These are phyloP conservation scores for button mushroom (Agaricus bisporus) DNA, from an alignment of 768 basidiomycete genomes.

Conservation along the genomic window DNA sequence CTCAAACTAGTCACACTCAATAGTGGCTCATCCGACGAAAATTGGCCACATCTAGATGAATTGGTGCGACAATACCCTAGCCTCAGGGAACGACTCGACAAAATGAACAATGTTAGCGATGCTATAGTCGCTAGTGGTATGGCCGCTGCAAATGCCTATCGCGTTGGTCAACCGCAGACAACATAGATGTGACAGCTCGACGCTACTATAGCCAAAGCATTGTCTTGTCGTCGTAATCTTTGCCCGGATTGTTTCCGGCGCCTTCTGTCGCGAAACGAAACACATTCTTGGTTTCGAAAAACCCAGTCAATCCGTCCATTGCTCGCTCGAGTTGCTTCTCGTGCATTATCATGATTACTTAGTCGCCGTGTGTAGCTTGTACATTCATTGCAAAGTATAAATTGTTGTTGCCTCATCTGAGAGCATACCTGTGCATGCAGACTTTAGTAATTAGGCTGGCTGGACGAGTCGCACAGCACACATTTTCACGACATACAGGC, in stretches of 20 bases:
- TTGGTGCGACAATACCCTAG: conserved; percentile 54
- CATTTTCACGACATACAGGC: conserved; percentile 85
- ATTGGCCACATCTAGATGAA: conserved; percentile 79
- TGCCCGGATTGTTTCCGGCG: no score
- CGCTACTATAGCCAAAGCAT: neutral
- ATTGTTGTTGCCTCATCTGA: conserved; percentile 29
- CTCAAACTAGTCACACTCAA: conserved; percentile 54
- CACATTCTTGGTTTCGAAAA: neutral
- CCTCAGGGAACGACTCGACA: conserved; percentile 45
- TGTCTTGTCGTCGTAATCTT: no score
- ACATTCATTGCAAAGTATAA: neutral
- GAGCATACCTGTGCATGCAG: conserved; percentile 43
- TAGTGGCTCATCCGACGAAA: conserved; percentile 80
- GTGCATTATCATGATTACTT: neutral
- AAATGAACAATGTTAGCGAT: conserved; percentile 49
- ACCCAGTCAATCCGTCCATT: neutral
- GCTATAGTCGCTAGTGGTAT: conserved; percentile 34
- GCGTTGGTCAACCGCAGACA: neutral
- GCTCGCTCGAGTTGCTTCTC: neutral
- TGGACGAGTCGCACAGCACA: conserved; percentile 26
- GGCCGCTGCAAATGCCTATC: conserved; percentile 14
- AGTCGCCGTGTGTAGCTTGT: neutral
- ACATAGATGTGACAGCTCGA: neutral
- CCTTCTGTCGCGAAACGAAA: neutral
- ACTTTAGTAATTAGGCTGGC: neutral